Evolutionary conservation across 192 early-diverging fungal genomes (phyloP), one percentile per base, ranked within the genome.

Genomic region (Coemansia sp.): DNA sequence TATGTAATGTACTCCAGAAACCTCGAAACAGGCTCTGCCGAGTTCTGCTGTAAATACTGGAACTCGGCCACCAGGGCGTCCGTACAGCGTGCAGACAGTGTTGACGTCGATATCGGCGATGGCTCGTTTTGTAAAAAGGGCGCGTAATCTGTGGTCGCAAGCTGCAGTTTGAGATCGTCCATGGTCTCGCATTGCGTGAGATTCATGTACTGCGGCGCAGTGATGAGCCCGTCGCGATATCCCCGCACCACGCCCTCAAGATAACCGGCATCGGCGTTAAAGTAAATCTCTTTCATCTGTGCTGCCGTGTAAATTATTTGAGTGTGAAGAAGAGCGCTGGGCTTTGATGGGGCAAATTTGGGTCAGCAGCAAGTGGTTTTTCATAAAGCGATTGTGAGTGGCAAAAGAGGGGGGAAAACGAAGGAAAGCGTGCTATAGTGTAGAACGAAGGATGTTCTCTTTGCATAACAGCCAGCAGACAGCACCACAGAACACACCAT

Each of bases 171-270:
- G 48, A 99, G 83, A 82, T 98, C 97, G 71, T 98, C 98, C 51
- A 99, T 87, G 16, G 94, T 97, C 79, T 98, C 96, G 87, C 98
- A 98, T 73, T 98, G 98, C 16, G 95, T 92, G 63, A 99, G 82
- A 88, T 98, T 99, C 55, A 91, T 79, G 85, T 99, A 99, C 62
- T 94, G 88, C 42, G 84, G 83, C 42, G 82, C 74, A 39, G 84
- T 91, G 59, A 98, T 84, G 65, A 99, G 89, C 40, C 91, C 94
- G 64, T 88, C 86, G 69, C 93, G 91, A 88, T 92, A 98, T 16
- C 98, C 98, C 63, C 98, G 91, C 55, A 98, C 89, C 58, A 99
- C 90, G 41, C 89, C 98, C 79, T 99, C 96, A 21, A 98, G 84
- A 75, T 89, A 99, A 26, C 98, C 96, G 46, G 91, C 84, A 71